These are phyloP conservation scores for Vitis hybrid DNA, from an alignment of 177 flowering plant species.

Conservation along the genomic window DNA sequence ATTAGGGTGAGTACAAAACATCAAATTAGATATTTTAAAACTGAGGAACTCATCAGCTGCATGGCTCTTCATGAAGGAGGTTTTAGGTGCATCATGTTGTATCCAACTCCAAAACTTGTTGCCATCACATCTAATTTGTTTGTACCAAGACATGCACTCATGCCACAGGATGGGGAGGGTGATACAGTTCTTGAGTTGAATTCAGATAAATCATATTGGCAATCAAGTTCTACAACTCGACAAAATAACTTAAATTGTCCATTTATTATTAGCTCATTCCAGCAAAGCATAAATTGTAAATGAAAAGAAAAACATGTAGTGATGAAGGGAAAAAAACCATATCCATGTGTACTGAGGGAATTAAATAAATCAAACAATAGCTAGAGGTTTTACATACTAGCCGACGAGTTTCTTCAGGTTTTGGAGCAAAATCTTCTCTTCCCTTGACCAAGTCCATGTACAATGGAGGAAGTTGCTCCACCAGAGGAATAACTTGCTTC, in stretches of 20 bases:
- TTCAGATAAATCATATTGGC: neutral
- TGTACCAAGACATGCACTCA: too few relatives aligned
- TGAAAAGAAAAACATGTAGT: neutral
- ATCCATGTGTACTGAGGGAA: neutral
- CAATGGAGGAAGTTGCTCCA: slow-evolving; percentile 93
- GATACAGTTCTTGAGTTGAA: too few relatives aligned
- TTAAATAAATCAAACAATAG: neutral
- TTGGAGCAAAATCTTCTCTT: slow-evolving; percentile 87
- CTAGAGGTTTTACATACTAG: slow-evolving; percentile 48
- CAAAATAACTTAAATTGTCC: neutral
- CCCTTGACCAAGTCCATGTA: slow-evolving; percentile 91
- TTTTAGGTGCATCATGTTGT: too few relatives aligned
- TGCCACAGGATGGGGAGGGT: too few relatives aligned
- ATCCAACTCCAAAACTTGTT: too few relatives aligned
- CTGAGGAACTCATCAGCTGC: too few relatives aligned
- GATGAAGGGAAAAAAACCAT: slow-evolving; percentile 2
- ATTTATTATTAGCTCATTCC: neutral
- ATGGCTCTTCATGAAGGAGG: too few relatives aligned
- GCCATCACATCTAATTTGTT: too few relatives aligned
- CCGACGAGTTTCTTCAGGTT: slow-evolving; percentile 90
- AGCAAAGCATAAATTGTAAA: neutral
- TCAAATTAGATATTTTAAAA: too few relatives aligned
- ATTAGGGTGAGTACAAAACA: too few relatives aligned
- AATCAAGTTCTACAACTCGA: neutral
- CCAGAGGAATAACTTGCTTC: slow-evolving; percentile 90